Evolutionary conservation across 2,329 filamentous ascomycete genomes (phyloP).

Genomic region (Parastagonospora avenae): DNA sequence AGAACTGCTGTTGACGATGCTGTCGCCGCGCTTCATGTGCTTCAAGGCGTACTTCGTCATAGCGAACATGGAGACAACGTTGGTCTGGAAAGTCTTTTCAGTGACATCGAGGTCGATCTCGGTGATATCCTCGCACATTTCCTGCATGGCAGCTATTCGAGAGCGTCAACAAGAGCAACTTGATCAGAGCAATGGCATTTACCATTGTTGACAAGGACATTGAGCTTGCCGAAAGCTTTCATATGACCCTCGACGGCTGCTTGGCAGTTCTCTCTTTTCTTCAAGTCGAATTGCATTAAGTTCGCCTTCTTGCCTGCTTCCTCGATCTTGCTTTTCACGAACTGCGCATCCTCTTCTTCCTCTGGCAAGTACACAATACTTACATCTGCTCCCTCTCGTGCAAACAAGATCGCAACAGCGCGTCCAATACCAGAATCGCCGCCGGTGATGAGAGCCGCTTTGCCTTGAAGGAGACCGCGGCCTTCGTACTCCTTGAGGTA

Average conservation of each 20-base stretch:
- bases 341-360: too few species aligned
- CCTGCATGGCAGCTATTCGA: conserved; percentile 57
- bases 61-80: conserved; percentile 80
- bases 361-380: conserved; percentile 72
- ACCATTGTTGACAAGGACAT: conserved; percentile 51
- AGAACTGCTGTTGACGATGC: too few species aligned
- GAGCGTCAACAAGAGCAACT: neutral
- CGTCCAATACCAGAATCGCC: conserved; percentile 79
- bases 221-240: too few species aligned
- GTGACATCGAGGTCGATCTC: conserved; percentile 61
- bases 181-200: neutral
- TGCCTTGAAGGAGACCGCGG: conserved; percentile 30
- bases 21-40: too few species aligned
- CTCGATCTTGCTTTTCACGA: too few species aligned
- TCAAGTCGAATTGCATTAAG: too few species aligned
- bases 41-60: conserved; percentile 67
- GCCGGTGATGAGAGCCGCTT: conserved; percentile 68
- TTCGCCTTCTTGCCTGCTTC: too few species aligned
- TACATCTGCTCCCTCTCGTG: conserved; percentile 75
- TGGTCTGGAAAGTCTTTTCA: conserved; percentile 67
- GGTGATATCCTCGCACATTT: conserved; percentile 58
- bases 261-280: too few species aligned
- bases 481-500: conserved; percentile 30
- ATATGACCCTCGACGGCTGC: too few species aligned
- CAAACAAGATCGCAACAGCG: conserved; percentile 74